Evolutionary conservation across 2,329 filamentous ascomycete species (phyloP), one percentile per base, ranked within the genome.

Genomic region (Eutypella sp.): DNA sequence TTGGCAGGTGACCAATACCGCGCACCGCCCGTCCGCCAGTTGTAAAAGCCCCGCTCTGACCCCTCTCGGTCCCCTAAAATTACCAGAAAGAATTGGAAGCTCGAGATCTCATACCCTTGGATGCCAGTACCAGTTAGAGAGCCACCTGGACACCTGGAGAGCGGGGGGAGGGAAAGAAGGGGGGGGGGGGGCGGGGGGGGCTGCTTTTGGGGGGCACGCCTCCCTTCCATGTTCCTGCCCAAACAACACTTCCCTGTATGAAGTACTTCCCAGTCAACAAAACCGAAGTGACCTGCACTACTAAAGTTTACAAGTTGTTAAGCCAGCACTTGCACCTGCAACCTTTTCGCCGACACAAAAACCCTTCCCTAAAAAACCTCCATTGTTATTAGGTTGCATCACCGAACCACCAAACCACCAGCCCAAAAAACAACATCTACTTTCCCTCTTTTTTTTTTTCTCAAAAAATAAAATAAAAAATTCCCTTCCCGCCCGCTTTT

Each of bases 201-300:
- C n/a, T n/a, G n/a, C n/a, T n/a, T n/a, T n/a, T n/a, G n/a, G n/a
- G n/a, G n/a, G n/a, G n/a, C 20, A 24, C 36, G 23, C 36, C 36
- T 39, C 19, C 36, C 36, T 39, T n/a, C n/a, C n/a, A n/a, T n/a
- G n/a, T n/a, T n/a, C n/a, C n/a, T n/a, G n/a, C n/a, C n/a, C n/a
- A n/a, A n/a, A n/a, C n/a, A n/a, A n/a, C n/a, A n/a, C n/a, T n/a
- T n/a, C n/a, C n/a, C n/a, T n/a, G n/a, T n/a, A n/a, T n/a, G n/a
- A n/a, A n/a, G n/a, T n/a, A n/a, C n/a, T n/a, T n/a, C n/a, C 36
- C 36, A n/a, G 36, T 20, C 36, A 39, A 39, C 36, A 39, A 39
- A 39, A 39, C 36, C 36, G 36, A 39, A 39, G 11, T 33, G 29
- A 33, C 29, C 29, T 33, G 29, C 29, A 33, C 29, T 33, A n/a